Evolutionary conservation across 805 yeast genomes (phyloP).

Genomic region (Cyberlindnera euphorbiae): DNA sequence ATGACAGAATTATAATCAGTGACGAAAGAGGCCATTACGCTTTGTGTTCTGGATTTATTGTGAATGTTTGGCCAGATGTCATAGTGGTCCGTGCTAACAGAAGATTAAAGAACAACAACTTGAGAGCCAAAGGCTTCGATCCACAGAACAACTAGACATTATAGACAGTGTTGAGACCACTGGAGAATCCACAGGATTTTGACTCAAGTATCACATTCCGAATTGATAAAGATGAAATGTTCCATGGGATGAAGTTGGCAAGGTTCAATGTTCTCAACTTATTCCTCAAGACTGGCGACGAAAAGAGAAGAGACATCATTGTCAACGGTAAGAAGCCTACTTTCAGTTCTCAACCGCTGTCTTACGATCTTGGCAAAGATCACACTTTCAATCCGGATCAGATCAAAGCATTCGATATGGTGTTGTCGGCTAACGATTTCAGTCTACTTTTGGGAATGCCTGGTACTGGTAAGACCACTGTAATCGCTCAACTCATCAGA

Average conservation of each 20-base stretch:
- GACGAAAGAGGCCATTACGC: slow-evolving; percentile 79
- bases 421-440: slow-evolving; percentile 65
- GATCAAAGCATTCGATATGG: slow-evolving; percentile 57
- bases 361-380: slow-evolving; percentile 13
- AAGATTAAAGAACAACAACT: slow-evolving; percentile 38
- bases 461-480: slow-evolving; percentile 94
- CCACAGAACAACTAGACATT: slow-evolving; percentile 42
- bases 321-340: slow-evolving; percentile 30
- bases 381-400: slow-evolving; percentile 66
- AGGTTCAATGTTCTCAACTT: slow-evolving; percentile 71
- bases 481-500: slow-evolving; percentile 71
- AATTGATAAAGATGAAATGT: slow-evolving; percentile 76
- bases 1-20: slow-evolving; percentile 69
- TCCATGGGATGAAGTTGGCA: slow-evolving; percentile 69
- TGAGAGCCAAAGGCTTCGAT: slow-evolving; percentile 37
- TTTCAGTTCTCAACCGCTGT: slow-evolving; percentile 24
- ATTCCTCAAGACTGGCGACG: slow-evolving; percentile 43
- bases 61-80: slow-evolving; percentile 35
- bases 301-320: slow-evolving; percentile 28
- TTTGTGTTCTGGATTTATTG: slow-evolving; percentile 57
- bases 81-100: slow-evolving; percentile 51
- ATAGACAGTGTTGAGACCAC: slow-evolving; percentile 38
- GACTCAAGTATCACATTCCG: slow-evolving; percentile 39
- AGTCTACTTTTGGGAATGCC: slow-evolving; percentile 93
- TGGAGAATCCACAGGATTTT: slow-evolving; percentile 5